Percentiles rank a stretch among this genome's conserved stretches.
Evolutionary conservation across 257 asterid genomes (phyloP).

Genomic region (Voacanga thouarsii): DNA sequence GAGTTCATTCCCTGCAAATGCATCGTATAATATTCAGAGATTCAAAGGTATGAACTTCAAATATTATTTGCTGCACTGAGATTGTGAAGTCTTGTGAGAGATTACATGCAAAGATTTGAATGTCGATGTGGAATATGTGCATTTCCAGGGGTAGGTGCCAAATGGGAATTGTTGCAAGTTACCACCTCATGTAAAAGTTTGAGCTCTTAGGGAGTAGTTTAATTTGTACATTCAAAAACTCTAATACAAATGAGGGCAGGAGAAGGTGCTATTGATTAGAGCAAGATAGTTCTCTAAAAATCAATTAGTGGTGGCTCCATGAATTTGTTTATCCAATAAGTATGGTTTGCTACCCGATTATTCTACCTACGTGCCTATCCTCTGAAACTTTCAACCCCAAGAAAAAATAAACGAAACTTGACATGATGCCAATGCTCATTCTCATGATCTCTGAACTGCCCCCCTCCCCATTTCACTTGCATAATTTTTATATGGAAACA

Average conservation of each 20-base stretch:
- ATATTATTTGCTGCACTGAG: not conserved
- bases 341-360: not conserved
- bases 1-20: constrained; percentile 79
- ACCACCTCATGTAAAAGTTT: not conserved
- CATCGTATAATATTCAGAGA: constrained; percentile 93
- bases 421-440: not conserved
- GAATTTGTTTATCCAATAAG: no score
- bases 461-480: not conserved
- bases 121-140: not conserved
- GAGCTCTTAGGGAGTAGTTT: no score
- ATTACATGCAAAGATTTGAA: not conserved
- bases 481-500: constrained; percentile 10
- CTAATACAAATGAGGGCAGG: not conserved
- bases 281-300: not conserved
- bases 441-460: not conserved
- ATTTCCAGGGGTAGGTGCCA: not conserved
- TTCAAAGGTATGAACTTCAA: constrained; percentile 62
- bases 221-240: not conserved
- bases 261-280: not conserved
- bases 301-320: not conserved
- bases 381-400: not conserved
- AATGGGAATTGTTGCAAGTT: not conserved
- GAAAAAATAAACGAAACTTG: no score
- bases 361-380: not conserved
- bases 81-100: not conserved